These are phyloP conservation scores for Tricholoma bakamatsutake DNA, from an alignment of 768 basidiomycete genomes.

Conservation along the genomic window DNA sequence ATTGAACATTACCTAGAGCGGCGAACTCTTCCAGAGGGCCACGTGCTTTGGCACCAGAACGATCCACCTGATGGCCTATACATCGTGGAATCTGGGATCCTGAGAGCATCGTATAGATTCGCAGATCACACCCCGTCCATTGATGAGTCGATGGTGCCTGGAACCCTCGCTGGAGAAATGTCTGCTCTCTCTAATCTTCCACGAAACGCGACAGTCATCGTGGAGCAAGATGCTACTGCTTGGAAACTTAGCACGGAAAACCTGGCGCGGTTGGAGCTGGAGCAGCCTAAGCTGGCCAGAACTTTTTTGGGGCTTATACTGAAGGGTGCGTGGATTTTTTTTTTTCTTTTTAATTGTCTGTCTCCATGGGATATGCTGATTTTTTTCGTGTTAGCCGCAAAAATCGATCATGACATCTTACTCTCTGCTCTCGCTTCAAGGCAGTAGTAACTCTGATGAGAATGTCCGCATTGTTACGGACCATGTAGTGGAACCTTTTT, in stretches of 20 bases:
- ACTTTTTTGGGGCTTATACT: slow-evolving; percentile 63
- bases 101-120: slow-evolving; percentile 80
- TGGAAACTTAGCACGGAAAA: slow-evolving; percentile 71
- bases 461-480: too few species aligned
- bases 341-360: too few species aligned
- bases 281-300: slow-evolving; percentile 61
- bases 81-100: slow-evolving; percentile 80
- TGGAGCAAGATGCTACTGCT: slow-evolving; percentile 69
- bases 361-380: background rate
- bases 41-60: slow-evolving; percentile 71
- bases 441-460: slow-evolving; percentile 3
- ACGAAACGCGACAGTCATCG: slow-evolving; percentile 82
- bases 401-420: slow-evolving; percentile 18
- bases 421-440: slow-evolving; percentile 16
- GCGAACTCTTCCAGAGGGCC: slow-evolving; percentile 47
- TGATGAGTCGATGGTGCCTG: slow-evolving; percentile 91
- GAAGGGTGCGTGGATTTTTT: slow-evolving; percentile 47
- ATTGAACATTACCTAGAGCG: slow-evolving; percentile 71
- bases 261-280: slow-evolving; percentile 58
- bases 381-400: slow-evolving; percentile 13
- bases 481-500: too few species aligned
- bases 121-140: slow-evolving; percentile 59
- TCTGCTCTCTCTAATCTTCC: slow-evolving; percentile 73
- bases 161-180: slow-evolving; percentile 88
- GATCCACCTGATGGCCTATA: slow-evolving; percentile 81